Conservation (phyloP, 306 rosid species). For the Pterocarpus macrocarpus region DNA sequence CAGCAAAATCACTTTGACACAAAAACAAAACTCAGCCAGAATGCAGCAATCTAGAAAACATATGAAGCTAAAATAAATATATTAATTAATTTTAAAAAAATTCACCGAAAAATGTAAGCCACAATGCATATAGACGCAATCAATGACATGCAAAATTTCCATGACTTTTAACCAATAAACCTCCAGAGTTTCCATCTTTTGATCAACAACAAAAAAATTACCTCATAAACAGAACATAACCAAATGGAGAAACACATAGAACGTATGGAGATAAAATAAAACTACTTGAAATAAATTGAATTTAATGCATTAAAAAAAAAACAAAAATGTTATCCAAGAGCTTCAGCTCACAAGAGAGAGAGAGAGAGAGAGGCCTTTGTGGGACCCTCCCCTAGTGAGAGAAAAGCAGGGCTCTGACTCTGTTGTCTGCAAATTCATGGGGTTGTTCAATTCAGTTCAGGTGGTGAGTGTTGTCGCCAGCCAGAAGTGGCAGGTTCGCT, state of each 20-base stretch:
- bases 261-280: neutral
- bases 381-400: too few relatives aligned
- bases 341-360: slow-evolving; percentile 18
- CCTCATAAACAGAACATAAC: neutral
- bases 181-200: neutral
- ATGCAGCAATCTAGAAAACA: neutral
- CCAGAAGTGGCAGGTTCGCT: too few relatives aligned
- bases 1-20: slow-evolving; percentile 8
- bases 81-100: neutral
- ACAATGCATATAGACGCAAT: neutral
- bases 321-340: neutral
- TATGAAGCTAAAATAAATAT: neutral
- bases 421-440: too few relatives aligned
- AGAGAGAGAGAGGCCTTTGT: neutral
- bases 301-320: neutral
- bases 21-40: neutral
- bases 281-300: neutral
- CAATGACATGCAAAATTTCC: neutral
- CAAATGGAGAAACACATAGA: slow-evolving; percentile 24
- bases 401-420: too few relatives aligned
- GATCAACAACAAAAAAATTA: neutral
- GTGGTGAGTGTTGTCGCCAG: too few relatives aligned
- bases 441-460: too few relatives aligned
- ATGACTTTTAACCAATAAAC: neutral
- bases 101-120: neutral